These are phyloP conservation scores for Thalassiosira livingstoniorum DNA, from an alignment of 352 stramenopile species.

Conservation along the genomic window DNA sequence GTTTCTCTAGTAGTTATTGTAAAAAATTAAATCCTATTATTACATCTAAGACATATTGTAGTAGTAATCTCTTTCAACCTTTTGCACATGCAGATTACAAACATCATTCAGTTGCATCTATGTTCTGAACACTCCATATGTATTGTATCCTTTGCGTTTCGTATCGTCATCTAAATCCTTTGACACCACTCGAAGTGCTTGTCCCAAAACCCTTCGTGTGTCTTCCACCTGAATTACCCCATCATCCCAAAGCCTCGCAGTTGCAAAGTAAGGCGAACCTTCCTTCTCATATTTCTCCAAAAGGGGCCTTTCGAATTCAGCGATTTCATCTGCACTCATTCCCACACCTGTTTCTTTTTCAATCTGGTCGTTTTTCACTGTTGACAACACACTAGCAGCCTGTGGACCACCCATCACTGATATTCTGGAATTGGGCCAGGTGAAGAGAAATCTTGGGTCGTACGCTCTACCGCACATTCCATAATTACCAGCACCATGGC, in stretches of 20 bases:
- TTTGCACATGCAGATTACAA: too few relatives aligned
- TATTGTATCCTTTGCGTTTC: conserved; percentile 88
- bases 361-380: conserved; percentile 92
- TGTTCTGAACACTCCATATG: conserved; percentile 97
- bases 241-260: conserved; percentile 97
- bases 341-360: conserved; percentile 74
- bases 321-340: conserved; percentile 83
- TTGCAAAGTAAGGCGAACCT: conserved; percentile 94
- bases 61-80: too few relatives aligned
- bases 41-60: too few relatives aligned
- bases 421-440: conserved; percentile 97
- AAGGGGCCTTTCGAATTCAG: conserved; percentile 94
- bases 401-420: conserved; percentile 98
- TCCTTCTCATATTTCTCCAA: conserved; percentile 96
- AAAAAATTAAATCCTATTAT: too few relatives aligned
- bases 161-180: conserved; percentile 76
- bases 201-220: conserved; percentile 87
- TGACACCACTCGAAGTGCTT: conserved; percentile 78
- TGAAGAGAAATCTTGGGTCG: conserved; percentile 96
- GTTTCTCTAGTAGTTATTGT: too few relatives aligned
- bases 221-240: conserved; percentile 97
- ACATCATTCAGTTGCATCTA: too few relatives aligned
- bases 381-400: conserved; percentile 94
- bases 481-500: conserved; percentile 94
- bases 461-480: conserved; percentile 98